Conservation (phyloP, 106 monocot genomes). For the Acanthochlamys bracteata region DNA sequence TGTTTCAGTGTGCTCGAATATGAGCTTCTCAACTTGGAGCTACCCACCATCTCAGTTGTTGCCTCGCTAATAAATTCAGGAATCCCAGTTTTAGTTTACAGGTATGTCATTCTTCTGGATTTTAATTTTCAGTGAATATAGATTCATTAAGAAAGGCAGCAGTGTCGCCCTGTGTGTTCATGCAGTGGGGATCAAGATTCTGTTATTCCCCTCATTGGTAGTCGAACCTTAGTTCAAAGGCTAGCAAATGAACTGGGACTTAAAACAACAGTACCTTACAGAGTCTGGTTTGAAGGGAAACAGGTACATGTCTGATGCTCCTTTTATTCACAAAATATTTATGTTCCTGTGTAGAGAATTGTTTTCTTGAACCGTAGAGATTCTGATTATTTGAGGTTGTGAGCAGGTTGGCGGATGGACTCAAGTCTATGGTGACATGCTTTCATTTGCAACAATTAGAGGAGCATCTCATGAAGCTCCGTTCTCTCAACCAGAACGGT, state of each 20-base stretch:
- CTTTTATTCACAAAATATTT: background rate
- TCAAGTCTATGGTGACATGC: slow-evolving; percentile 72
- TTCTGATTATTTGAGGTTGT: background rate
- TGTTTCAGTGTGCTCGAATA: slow-evolving; percentile 38
- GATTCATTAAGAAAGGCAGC: background rate
- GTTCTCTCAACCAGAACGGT: slow-evolving; percentile 94
- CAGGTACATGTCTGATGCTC: slow-evolving; percentile 31
- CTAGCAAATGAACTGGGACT: slow-evolving; percentile 68
- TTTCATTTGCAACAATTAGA: slow-evolving; percentile 90
- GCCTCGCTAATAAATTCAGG: slow-evolving; percentile 75
- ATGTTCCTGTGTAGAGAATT: background rate
- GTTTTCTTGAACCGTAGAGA: background rate
- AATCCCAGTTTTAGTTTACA: slow-evolving; percentile 83
- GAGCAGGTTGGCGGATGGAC: slow-evolving; percentile 96
- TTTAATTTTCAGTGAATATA: background rate
- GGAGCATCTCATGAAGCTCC: slow-evolving; percentile 98
- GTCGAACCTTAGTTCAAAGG: slow-evolving; percentile 64
- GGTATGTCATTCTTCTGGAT: slow-evolving; percentile 26
- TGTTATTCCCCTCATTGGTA: slow-evolving; percentile 88
- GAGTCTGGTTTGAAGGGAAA: slow-evolving; percentile 93
- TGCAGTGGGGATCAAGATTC: slow-evolving; percentile 97
- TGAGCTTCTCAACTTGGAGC: slow-evolving; percentile 78
- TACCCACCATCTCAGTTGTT: slow-evolving; percentile 75
- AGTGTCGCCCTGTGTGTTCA: background rate
- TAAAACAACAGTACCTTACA: slow-evolving; percentile 77